phyloP scores from a whole-genome alignment of 1,284 basidiomycete genomes.

The Apiotrichum gracile region DNA sequence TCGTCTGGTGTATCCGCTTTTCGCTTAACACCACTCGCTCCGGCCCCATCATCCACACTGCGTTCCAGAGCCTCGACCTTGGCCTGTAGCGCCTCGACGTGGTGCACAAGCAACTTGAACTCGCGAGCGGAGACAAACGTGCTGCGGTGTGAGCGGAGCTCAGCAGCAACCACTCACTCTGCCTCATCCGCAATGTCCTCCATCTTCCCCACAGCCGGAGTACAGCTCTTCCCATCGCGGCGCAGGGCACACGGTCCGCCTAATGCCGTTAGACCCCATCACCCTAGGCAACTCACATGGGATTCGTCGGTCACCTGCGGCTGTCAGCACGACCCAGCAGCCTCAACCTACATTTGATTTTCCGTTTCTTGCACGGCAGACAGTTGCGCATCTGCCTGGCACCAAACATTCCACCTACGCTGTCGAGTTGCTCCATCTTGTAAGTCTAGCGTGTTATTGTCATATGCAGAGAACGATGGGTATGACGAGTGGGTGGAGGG shows the following conservation, averaged over 20 bases:
- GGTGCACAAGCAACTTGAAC: constrained; percentile 6
- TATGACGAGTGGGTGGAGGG: too few species aligned
- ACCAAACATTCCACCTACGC: constrained; percentile 8
- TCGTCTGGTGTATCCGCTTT: not conserved
- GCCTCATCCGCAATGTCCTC: constrained; percentile 4
- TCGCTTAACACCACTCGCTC: not conserved
- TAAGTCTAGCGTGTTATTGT: too few species aligned
- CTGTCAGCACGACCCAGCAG: not conserved
- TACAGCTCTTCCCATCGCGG: constrained; percentile 15
- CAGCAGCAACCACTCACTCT: not conserved
- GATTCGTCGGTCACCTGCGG: constrained; percentile 15
- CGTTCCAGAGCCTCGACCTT: constrained; percentile 8
- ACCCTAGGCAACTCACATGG: constrained; percentile 7
- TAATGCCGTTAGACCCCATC: not conserved
- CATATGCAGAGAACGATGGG: too few species aligned
- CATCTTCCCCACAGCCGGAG: constrained; percentile 6
- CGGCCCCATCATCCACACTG: not conserved
- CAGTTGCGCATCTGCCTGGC: constrained; percentile 21
- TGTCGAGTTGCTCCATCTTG: constrained; percentile 12
- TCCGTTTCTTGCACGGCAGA: constrained; percentile 20
- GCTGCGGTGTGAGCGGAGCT: not conserved
- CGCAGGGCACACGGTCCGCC: constrained; percentile 19
- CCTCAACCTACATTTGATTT: constrained; percentile 17
- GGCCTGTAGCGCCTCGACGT: constrained; percentile 3
- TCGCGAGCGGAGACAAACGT: constrained; percentile 6